Evolutionary conservation across 179 eudicot genomes (phyloP), one percentile per base, ranked within the genome.

Genomic region (Dionaea muscipula): DNA sequence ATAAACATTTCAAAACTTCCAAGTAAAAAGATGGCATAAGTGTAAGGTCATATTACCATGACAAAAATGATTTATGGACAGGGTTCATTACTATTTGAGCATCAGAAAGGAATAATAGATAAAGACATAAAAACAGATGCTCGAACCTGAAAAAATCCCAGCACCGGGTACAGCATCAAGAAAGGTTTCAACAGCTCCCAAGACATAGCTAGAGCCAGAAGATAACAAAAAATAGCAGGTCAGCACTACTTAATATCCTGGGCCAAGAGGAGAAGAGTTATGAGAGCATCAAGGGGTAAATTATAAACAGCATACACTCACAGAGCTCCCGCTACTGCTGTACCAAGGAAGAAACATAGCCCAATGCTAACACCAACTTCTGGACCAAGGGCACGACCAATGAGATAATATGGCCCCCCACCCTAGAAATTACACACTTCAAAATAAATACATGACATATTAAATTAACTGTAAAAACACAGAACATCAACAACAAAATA

Each of bases 291-390:
- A 49, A 22, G n/a, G 24, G 53, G 26, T 10, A 33, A 40, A 51
- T 27, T 12, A 27, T 12, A 47, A 51, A 63, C 25, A 51, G 67
- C 66, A 45, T 67, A 75, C 65, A 82, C 99, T 88, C 78, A 93
- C 99, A 93, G 83, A 66, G 99, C 77, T 69, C 95, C 96, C 69
- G 99, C 95, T 24, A 93, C 86, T 22, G 99, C 99, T 69, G 86
- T 93, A 60, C 99, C 99, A 26, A 93, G 88, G 74, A 93, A 93
- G 76, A 93, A 93, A 59, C 99, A 93, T 27, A 88, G 74, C 60
- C 99, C 99, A 48, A 93, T 93, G 89, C 95, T 93, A 60, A 93
- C 99, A 69, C 96, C 99, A 76, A 93, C 99, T 64, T 93, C 96
- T 35, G 99, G 99, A 57, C 96, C 96, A 78, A 93, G 78, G 55